Evolutionary conservation across 441 rosid genomes (phyloP).

Genomic region (Flueggea neowawraea): DNA sequence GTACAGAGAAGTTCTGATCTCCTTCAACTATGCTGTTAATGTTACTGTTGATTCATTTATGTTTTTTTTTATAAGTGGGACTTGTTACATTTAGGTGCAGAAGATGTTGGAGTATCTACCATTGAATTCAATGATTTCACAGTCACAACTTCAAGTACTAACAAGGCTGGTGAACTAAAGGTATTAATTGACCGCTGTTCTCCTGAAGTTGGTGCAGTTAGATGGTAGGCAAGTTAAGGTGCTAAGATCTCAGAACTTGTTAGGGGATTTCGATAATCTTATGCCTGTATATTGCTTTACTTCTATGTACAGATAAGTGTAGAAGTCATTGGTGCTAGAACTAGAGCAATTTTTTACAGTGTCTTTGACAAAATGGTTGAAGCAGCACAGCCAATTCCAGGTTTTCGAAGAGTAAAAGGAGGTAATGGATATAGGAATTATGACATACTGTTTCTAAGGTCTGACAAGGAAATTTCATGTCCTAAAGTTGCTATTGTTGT

Average conservation of each 20-base stretch:
- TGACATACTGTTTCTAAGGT: too few species aligned
- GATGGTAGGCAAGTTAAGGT: background rate
- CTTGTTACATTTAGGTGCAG: too few species aligned
- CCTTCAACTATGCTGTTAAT: too few species aligned
- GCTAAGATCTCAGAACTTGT: background rate
- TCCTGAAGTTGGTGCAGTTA: background rate
- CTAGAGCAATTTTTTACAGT: slow-evolving; percentile 49
- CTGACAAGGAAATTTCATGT: too few species aligned
- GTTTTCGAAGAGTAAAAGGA: slow-evolving; percentile 96
- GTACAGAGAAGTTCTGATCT: slow-evolving; percentile 27
- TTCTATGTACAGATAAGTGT: slow-evolving; percentile 48
- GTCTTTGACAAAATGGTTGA: slow-evolving; percentile 86
- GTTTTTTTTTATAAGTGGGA: too few species aligned
- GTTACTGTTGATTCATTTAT: too few species aligned
- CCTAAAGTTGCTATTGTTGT: too few species aligned
- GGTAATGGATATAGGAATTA: slow-evolving; percentile 34
- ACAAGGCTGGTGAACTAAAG: slow-evolving; percentile 36
- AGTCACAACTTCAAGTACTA: slow-evolving; percentile 19
- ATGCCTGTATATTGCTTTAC: background rate
- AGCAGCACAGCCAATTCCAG: slow-evolving; percentile 96
- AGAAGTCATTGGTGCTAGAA: slow-evolving; percentile 62
- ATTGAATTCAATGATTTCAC: slow-evolving; percentile 45
- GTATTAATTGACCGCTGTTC: slow-evolving; percentile 18
- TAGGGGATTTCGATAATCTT: background rate
- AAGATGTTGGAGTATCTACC: slow-evolving; percentile 34